Base-by-base conservation (phyloP, 495 filamentous ascomycete genomes). In the Tuber brumale region DNA sequence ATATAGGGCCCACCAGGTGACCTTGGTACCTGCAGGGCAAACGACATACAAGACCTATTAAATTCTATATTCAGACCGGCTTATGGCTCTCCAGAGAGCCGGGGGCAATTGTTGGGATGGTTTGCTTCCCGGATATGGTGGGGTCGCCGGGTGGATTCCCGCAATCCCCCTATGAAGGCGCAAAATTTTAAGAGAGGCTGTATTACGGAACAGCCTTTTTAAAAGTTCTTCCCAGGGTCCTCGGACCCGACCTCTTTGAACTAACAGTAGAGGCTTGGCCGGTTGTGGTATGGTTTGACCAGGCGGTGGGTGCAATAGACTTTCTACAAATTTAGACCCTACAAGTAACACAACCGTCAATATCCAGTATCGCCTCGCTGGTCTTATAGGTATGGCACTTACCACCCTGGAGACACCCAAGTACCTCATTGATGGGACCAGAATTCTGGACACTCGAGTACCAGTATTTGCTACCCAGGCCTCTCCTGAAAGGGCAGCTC, bases 141-240 rank as follows among this genome's bases (percentile, higher is more conserved):
- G 23, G 48, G 57, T 14, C 57, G n/a, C n/a, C 51, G 57, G 57
- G 12, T 66, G 57, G 27, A 66, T 66, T 31, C 18, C 57, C 27
- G 14, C 14, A 31, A 66, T 66, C 57, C 57, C 57, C 10, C 57
- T 31, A 6, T 5, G 57, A 66, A 31, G 57, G 57, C n/a, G 57
- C 57, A n/a, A n/a, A 16, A 31, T 16, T 31, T 31, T 12, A 66
- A 14, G 1, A 3, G 23, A 61, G 14, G n/a, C 9, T n/a, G 9
- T 57, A 57, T 66, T 31, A n/a, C 27, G 57, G 57, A 66, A 66
- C 57, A 66, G 27, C 57, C 57, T 31, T 66, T 66, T 66, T 31
- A 66, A 66, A 66, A 66, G 27, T 31, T 31, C 57, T 66, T n/a
- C 10, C 27, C 57, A 66, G 57, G 57, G 57, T 31, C n/a, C 10